phyloP scores from a whole-genome alignment of 202 grass and related monocot genomes.

The Brachypodium distachyon region DNA sequence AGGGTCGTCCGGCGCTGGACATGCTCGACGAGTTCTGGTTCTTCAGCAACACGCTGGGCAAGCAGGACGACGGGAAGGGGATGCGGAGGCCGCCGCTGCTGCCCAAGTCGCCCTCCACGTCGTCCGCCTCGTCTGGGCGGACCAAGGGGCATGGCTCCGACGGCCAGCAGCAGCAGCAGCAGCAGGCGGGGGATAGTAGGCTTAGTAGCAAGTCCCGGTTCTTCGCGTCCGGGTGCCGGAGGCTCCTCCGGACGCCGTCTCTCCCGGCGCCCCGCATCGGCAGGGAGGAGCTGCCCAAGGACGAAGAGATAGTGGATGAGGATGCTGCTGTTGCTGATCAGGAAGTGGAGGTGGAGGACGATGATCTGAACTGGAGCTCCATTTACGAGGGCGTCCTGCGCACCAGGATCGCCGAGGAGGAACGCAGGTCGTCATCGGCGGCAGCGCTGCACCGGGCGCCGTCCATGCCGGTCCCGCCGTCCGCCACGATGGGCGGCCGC shows the following conservation, averaged over 20 bases:
- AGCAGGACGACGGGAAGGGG: background rate
- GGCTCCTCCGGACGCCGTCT: slow-evolving; percentile 28
- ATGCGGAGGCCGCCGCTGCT: background rate
- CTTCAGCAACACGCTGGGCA: slow-evolving; percentile 61
- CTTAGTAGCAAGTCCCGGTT: background rate
- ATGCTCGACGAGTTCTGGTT: slow-evolving; percentile 85
- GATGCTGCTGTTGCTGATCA: background rate
- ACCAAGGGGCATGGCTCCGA: background rate
- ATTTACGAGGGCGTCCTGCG: slow-evolving; percentile 53
- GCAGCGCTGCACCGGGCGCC: slow-evolving; percentile 31
- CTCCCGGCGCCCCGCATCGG: slow-evolving; percentile 19
- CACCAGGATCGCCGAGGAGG: background rate
- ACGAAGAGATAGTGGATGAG: background rate
- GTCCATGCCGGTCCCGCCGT: slow-evolving; percentile 35
- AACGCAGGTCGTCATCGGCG: background rate
- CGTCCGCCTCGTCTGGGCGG: background rate
- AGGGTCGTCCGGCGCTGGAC: slow-evolving; percentile 25
- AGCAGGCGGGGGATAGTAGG: background rate
- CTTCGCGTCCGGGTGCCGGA: background rate
- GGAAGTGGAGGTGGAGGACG: background rate
- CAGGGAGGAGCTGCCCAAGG: background rate
- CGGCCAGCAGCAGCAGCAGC: background rate
- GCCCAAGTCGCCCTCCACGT: slow-evolving; percentile 13
- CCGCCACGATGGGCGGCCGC: background rate
- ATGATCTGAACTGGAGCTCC: slow-evolving; percentile 52